phyloP scores from a whole-genome alignment of 495 filamentous ascomycete genomes.

The Aspergillus heteromorphus region DNA sequence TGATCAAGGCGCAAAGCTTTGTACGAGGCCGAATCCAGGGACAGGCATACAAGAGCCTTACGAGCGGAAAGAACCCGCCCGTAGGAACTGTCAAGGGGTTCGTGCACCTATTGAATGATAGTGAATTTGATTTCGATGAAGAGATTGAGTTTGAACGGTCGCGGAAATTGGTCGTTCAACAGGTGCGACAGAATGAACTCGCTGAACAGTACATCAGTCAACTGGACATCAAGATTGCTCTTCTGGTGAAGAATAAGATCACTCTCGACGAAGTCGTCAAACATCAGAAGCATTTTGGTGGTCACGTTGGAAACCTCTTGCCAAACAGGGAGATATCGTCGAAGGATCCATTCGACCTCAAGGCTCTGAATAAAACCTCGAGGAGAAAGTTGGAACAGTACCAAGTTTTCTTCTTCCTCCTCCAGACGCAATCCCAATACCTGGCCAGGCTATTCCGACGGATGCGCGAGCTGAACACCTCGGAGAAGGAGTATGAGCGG shows the following conservation, averaged over 20 bases:
- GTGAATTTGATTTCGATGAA: constrained; percentile 97
- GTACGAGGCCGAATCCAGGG: constrained; percentile 90
- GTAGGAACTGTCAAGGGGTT: constrained; percentile 96
- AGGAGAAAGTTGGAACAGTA: constrained; percentile 92
- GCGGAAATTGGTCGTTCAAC: constrained; percentile 90
- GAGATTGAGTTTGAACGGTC: constrained; percentile 93
- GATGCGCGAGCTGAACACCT: constrained; percentile 74
- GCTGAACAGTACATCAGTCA: constrained; percentile 97
- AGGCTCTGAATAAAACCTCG: constrained; percentile 94
- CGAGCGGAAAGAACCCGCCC: constrained; percentile 94
- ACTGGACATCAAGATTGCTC: constrained; percentile 96
- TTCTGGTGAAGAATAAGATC: constrained; percentile 99
- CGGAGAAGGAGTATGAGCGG: constrained; percentile 88
- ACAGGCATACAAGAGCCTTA: constrained; percentile 93
- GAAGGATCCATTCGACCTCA: constrained; percentile 90
- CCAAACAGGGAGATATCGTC: constrained; percentile 83
- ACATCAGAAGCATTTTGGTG: constrained; percentile 94
- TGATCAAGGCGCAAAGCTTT: constrained; percentile 97
- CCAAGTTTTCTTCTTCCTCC: constrained; percentile 94
- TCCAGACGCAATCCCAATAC: constrained; percentile 96
- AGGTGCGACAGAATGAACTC: constrained; percentile 94
- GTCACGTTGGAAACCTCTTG: constrained; percentile 78
- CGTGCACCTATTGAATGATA: constrained; percentile 95
- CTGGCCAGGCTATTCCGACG: constrained; percentile 80
- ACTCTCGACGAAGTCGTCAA: constrained; percentile 96